Percentiles rank a stretch among this genome's conserved stretches.
Conservation (phyloP, 805 yeast species). For the Brettanomyces naardenensis region DNA sequence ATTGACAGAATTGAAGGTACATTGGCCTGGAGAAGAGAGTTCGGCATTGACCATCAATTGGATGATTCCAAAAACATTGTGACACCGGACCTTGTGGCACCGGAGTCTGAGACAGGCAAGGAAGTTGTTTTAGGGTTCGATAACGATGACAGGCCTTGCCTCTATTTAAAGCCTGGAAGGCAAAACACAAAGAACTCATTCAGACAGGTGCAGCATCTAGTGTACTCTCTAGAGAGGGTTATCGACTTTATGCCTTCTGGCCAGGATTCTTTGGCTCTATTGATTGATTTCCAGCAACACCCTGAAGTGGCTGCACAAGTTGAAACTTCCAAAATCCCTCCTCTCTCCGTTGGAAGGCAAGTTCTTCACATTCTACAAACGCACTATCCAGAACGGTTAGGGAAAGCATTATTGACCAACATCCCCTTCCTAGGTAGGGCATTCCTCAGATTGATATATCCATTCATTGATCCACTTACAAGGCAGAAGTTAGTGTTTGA, state of each 20-base stretch:
- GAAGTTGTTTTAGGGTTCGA: conserved; percentile 89
- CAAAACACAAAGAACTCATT: conserved; percentile 89
- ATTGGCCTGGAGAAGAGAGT: conserved; percentile 88
- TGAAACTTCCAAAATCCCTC: conserved; percentile 70
- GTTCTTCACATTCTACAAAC: conserved; percentile 91
- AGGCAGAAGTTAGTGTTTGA: conserved; percentile 89
- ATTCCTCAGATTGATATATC: conserved; percentile 82
- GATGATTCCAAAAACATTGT: conserved; percentile 41
- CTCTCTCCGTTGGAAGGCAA: conserved; percentile 80
- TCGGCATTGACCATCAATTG: conserved; percentile 52
- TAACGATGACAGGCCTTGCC: conserved; percentile 82
- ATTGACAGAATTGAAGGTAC: conserved; percentile 69
- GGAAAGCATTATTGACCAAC: conserved; percentile 84
- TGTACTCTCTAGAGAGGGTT: conserved; percentile 84
- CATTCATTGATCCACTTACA: conserved; percentile 94
- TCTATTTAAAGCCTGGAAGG: conserved; percentile 88
- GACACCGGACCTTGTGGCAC: conserved; percentile 45
- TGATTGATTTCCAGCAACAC: conserved; percentile 87
- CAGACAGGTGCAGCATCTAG: conserved; percentile 93
- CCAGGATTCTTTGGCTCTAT: conserved; percentile 84
- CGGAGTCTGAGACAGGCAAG: conserved; percentile 87
- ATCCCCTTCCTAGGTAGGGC: conserved; percentile 95
- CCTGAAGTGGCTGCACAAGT: conserved; percentile 45
- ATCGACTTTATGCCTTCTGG: conserved; percentile 95
- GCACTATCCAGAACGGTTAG: conserved; percentile 95